Base-by-base conservation (phyloP, 2,329 filamentous ascomycete genomes). In the Fusarium sulawesiense region DNA sequence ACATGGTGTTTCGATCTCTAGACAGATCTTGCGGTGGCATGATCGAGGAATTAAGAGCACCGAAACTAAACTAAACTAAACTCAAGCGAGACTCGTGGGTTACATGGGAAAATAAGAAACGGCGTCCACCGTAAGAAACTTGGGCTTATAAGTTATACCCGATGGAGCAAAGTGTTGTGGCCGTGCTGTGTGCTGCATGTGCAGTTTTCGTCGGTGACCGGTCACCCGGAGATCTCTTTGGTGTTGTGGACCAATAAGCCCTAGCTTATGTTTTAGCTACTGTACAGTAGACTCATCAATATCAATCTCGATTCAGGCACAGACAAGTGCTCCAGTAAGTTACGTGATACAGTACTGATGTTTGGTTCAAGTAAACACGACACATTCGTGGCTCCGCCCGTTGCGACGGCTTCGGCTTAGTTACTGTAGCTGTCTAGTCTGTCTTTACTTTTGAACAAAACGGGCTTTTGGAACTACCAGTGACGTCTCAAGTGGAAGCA, bases 1-100 rank as follows among this genome's bases (percentile, higher is more conserved):
- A 61, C 56, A 46, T 32, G 20, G 30, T 37, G 20, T 40, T 54
- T 69, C 55, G 60, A 69, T 68, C 65, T 37, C 21, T 32, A 20
- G 29, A 44, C 42, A 50, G 65, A 66, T 69, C 60, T 68, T 44
- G 46, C 25, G 32, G 30, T 44, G 54, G 41, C 50, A 25, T 44
- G 27, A 69, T 66, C 65, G 54, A 25, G 21, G 41, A 23, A 18
- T 16, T 48, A 60, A 50, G 59, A 32, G 42, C 7, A 30, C 20
- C 40, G 18, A 29, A 29, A 29, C 27, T 12, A 29, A 29, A 29
- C 27, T 12, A 29, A 29, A 29, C 44, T 42, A 34, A 37, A 42
- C 32, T 14, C n/a, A 23, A 48, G 29, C 44, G 29, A 56, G 10
- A 48, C 25, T 41, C 32, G 44, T 29, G 8, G 23, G n/a, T 47